A percentile compares a stretch with the other conserved stretches of the same genome.
These are phyloP conservation scores for Microglena sp. DNA, from an alignment of 139 green algal species.

Conservation along the genomic window DNA sequence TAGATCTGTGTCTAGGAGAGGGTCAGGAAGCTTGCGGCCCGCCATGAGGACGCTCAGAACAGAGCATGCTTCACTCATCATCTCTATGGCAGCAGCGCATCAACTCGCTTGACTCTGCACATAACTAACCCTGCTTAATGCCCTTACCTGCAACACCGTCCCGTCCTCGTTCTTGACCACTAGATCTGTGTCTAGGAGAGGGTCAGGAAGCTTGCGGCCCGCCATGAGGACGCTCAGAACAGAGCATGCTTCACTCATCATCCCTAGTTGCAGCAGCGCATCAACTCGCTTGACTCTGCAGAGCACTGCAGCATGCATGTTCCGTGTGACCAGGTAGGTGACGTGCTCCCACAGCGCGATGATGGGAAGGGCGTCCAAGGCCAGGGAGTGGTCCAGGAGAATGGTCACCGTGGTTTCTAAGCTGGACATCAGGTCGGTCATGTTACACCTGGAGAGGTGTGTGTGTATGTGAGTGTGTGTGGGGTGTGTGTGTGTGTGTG, in stretches of 20 bases:
- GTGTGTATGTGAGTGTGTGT: too few species aligned
- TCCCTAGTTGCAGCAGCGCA: constrained; percentile 28
- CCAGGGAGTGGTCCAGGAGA: constrained; percentile 28
- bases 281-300: constrained; percentile 24
- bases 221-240: constrained; percentile 28
- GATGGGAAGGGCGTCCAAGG: constrained; percentile 34
- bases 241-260: constrained; percentile 24
- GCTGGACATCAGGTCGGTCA: constrained; percentile 32
- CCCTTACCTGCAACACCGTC: too few species aligned
- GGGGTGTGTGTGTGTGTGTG: too few species aligned
- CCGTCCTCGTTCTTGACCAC: constrained; percentile 21
- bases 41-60: constrained; percentile 28
- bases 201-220: constrained; percentile 24
- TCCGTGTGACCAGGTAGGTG: constrained; percentile 18
- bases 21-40: constrained; percentile 24
- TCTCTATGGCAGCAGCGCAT: constrained; percentile 28
- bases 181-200: constrained; percentile 18
- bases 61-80: constrained; percentile 24
- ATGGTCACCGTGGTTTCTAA: constrained; percentile 22
- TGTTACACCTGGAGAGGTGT: too few species aligned
- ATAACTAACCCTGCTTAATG: too few species aligned
- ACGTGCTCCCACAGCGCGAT: constrained; percentile 45
- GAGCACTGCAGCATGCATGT: constrained; percentile 1
- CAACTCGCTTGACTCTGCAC: too few species aligned
- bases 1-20: constrained; percentile 18